Evolutionary conservation across 2,329 filamentous ascomycete genomes (phyloP).

Genomic region (Coniochaeta sp.): DNA sequence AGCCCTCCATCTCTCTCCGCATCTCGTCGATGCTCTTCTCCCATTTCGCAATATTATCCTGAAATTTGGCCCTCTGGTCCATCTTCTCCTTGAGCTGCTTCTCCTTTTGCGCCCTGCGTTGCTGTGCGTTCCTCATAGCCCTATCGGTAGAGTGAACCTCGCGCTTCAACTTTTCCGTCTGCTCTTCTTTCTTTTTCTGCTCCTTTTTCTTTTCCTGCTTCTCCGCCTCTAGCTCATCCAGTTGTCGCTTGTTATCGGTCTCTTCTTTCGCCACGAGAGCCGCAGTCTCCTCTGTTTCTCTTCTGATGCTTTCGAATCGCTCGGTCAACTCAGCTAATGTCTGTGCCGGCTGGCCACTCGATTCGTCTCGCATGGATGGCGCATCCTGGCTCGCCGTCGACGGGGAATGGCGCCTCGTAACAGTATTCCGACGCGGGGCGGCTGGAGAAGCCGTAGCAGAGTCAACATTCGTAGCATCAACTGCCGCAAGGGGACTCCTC

Average conservation of each 20-base stretch:
- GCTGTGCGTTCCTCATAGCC: constrained; percentile 73
- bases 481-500: constrained; percentile 42
- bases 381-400: constrained; percentile 53
- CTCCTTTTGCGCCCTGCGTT: constrained; percentile 72
- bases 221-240: constrained; percentile 66
- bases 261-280: constrained; percentile 65
- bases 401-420: constrained; percentile 71
- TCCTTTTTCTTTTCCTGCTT: constrained; percentile 71
- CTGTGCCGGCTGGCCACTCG: constrained; percentile 50
- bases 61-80: constrained; percentile 59
- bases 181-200: constrained; percentile 85
- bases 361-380: constrained; percentile 29
- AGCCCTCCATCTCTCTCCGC: constrained; percentile 46
- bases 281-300: constrained; percentile 75
- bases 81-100: constrained; percentile 61
- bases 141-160: constrained; percentile 75
- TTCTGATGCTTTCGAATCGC: constrained; percentile 70
- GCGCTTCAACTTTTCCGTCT: constrained; percentile 74
- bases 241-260: constrained; percentile 57
- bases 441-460: constrained; percentile 30
- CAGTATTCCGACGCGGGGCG: constrained; percentile 53
- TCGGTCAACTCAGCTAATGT: constrained; percentile 73
- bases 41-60: constrained; percentile 64
- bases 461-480: constrained; percentile 57
- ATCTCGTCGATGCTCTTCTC: constrained; percentile 55